Evolutionary conservation across 2,329 filamentous ascomycete species (phyloP).

Genomic region (Fusarium dimerum): DNA sequence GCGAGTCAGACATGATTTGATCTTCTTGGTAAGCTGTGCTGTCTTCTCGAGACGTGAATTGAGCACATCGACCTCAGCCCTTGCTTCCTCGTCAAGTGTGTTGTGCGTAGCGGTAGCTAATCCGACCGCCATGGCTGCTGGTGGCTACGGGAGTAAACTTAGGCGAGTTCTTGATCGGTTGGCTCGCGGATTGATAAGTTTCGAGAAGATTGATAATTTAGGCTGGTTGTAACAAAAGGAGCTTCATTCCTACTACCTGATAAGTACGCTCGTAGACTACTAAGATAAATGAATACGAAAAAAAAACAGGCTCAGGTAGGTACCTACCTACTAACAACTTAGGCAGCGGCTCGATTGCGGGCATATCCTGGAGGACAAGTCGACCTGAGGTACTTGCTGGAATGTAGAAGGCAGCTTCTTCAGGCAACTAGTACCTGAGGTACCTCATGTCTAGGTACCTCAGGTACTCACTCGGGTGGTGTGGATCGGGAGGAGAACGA

Average conservation of each 20-base stretch:
- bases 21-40: conserved; percentile 90
- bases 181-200: too few species aligned
- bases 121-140: conserved; percentile 51
- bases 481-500: not conserved
- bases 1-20: conserved; percentile 81
- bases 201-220: too few species aligned
- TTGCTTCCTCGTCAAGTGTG: conserved; percentile 65
- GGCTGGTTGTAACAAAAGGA: too few species aligned
- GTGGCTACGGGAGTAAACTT: not conserved
- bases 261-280: too few species aligned
- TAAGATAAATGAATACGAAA: too few species aligned
- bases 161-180: too few species aligned
- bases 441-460: not conserved
- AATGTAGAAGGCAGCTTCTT: too few species aligned
- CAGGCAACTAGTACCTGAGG: not conserved
- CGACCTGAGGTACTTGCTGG: too few species aligned
- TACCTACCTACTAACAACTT: not conserved
- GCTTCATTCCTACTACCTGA: too few species aligned
- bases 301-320: not conserved
- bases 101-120: conserved; percentile 46
- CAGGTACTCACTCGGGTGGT: too few species aligned
- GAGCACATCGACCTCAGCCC: conserved; percentile 69
- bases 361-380: too few species aligned
- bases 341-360: too few species aligned
- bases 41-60: conserved; percentile 85